A percentile compares a stretch with the other conserved stretches of the same genome.
These are phyloP conservation scores for Planoprotostelium fungivorum DNA, from an alignment of 78 protist genomes.

Conservation along the genomic window DNA sequence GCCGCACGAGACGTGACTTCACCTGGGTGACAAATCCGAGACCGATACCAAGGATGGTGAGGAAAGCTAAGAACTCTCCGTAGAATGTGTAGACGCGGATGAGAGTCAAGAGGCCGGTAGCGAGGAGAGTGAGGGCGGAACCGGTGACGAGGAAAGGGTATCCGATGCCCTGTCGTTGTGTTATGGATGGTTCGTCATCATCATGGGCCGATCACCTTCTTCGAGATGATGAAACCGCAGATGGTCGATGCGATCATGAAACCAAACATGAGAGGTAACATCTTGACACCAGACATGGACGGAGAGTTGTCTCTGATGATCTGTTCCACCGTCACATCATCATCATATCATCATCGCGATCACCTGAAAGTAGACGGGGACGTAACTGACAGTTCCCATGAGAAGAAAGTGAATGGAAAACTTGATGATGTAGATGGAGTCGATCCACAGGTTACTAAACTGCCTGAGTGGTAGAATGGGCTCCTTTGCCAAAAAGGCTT, in stretches of 20 bases:
- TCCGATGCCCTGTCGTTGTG: neutral
- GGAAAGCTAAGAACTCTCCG: neutral
- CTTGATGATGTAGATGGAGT: slow-evolving; percentile 6
- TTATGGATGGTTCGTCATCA: neutral
- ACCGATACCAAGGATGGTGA: neutral
- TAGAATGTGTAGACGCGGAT: neutral
- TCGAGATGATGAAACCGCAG: slow-evolving; percentile 25
- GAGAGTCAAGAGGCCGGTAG: neutral
- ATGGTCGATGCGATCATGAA: slow-evolving; percentile 20
- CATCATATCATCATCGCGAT: neutral
- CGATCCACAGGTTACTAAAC: slow-evolving; percentile 34
- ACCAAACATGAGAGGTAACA: slow-evolving; percentile 55
- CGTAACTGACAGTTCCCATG: slow-evolving; percentile 51
- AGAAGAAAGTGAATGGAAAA: slow-evolving; percentile 32
- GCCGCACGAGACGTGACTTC: neutral
- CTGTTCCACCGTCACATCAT: neutral
- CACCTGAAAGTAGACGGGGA: slow-evolving; percentile 60
- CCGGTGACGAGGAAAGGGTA: neutral
- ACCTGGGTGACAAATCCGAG: neutral
- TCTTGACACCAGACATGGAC: slow-evolving; percentile 34
- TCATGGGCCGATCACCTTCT: neutral
- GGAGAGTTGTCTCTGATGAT: slow-evolving; percentile 29
- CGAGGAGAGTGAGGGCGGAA: neutral
- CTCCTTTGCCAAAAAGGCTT: slow-evolving; percentile 10
- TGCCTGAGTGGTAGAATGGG: slow-evolving; percentile 57